Conservation (phyloP, 1,284 basidiomycete genomes). For the Crucibulum parvulum region DNA sequence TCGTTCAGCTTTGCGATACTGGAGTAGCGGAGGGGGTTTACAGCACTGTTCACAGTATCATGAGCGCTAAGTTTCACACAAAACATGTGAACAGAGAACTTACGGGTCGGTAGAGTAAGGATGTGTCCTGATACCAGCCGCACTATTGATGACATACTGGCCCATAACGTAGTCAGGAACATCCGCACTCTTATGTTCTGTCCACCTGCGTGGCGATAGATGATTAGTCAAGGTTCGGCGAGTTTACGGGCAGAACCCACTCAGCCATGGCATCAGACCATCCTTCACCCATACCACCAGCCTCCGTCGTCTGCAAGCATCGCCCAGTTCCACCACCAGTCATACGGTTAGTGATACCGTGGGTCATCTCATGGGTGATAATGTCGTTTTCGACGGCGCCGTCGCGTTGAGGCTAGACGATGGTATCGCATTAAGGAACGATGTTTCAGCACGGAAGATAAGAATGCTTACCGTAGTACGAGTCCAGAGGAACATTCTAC, state of each 20-base stretch:
- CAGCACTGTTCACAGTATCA: slow-evolving; percentile 47
- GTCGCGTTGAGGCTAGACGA: slow-evolving; percentile 34
- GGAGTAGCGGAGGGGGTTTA: slow-evolving; percentile 40
- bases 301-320: slow-evolving; percentile 51
- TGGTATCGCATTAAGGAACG: too few relatives aligned
- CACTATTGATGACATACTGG: slow-evolving; percentile 37
- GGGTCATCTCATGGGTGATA: slow-evolving; percentile 48
- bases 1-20: slow-evolving; percentile 43
- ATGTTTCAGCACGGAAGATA: background rate
- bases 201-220: background rate
- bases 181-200: slow-evolving; percentile 38
- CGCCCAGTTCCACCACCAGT: slow-evolving; percentile 53
- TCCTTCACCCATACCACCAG: slow-evolving; percentile 54
- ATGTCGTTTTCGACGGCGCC: slow-evolving; percentile 52
- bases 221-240: too few relatives aligned
- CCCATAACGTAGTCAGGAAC: slow-evolving; percentile 47
- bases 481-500: slow-evolving; percentile 52
- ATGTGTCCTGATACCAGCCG: slow-evolving; percentile 41
- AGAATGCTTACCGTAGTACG: slow-evolving; percentile 28
- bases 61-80: slow-evolving; percentile 22
- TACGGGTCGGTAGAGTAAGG: slow-evolving; percentile 46
- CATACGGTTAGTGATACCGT: slow-evolving; percentile 52
- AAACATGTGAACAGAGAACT: slow-evolving; percentile 6
- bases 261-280: slow-evolving; percentile 56
- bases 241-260: slow-evolving; percentile 29